Evolutionary conservation across 768 basidiomycete species (phyloP).

Genomic region (Pleurotus citrinopileatus): DNA sequence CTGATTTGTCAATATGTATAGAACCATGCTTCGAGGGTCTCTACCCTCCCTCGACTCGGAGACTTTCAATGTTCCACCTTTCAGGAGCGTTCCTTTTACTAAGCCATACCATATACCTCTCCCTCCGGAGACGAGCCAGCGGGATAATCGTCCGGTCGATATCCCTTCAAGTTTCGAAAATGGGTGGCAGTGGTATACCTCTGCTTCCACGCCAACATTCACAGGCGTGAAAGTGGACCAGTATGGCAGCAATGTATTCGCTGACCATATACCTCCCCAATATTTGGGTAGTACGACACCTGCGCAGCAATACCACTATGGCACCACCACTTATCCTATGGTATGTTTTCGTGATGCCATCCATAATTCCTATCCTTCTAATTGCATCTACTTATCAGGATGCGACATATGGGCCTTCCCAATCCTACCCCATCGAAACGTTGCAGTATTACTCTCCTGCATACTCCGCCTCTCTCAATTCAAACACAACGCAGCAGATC

Average conservation of each 20-base stretch:
- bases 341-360: neutral
- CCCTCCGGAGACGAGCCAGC: neutral
- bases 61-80: neutral
- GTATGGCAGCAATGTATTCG: neutral
- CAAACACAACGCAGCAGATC: neutral
- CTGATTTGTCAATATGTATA: too few relatives aligned
- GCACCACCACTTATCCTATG: neutral
- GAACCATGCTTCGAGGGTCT: conserved; percentile 9
- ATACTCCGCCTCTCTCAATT: neutral
- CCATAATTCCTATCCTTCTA: neutral
- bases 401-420: neutral
- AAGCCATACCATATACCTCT: neutral
- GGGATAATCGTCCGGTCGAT: neutral
- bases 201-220: conserved; percentile 5
- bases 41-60: conserved; percentile 7
- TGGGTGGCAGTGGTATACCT: conserved; percentile 14
- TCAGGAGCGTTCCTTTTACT: neutral
- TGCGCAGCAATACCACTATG: neutral
- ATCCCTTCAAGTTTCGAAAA: conserved; percentile 3
- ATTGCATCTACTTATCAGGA: neutral
- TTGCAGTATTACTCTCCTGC: neutral
- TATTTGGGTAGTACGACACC: neutral
- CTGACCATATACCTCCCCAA: neutral
- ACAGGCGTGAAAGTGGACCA: neutral
- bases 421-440: neutral